Conservation (phyloP, 106 monocot species). For the Apostasia shenzhenica region DNA sequence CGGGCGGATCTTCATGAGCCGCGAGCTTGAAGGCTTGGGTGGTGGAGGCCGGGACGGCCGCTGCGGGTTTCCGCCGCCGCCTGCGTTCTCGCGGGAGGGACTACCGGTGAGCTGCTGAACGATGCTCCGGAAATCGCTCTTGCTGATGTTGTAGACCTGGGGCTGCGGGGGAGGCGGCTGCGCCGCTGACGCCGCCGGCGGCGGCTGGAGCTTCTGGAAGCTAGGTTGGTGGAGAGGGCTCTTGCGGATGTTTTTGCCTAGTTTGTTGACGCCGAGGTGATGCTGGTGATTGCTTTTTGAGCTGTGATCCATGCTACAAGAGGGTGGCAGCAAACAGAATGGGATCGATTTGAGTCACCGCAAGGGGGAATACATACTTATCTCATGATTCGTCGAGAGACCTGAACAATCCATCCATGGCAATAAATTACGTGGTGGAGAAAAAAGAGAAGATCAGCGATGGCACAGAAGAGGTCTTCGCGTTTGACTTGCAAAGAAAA, state of each 20-base stretch:
- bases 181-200: background rate
- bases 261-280: conserved; percentile 37
- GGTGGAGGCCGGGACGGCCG: conserved; percentile 22
- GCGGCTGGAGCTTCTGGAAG: background rate
- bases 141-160: conserved; percentile 76
- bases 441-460: too few relatives aligned
- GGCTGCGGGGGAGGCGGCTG: conserved; percentile 23
- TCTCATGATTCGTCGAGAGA: too few relatives aligned
- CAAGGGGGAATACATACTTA: too few relatives aligned
- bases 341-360: too few relatives aligned
- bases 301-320: conserved; percentile 2
- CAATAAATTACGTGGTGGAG: too few relatives aligned
- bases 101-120: conserved; percentile 82
- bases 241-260: conserved; percentile 32
- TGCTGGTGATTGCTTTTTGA: conserved; percentile 11
- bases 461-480: too few relatives aligned
- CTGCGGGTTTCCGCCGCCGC: conserved; percentile 2
- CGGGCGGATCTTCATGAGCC: conserved; percentile 67
- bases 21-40: conserved; percentile 34
- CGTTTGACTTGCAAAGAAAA: too few relatives aligned
- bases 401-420: too few relatives aligned
- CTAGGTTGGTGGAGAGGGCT: conserved; percentile 20
- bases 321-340: too few relatives aligned
- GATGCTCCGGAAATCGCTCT: conserved; percentile 45
- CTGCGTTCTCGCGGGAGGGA: conserved; percentile 29